Base-by-base conservation (phyloP, 2,329 filamentous ascomycete species). In the Phoma sp. region DNA sequence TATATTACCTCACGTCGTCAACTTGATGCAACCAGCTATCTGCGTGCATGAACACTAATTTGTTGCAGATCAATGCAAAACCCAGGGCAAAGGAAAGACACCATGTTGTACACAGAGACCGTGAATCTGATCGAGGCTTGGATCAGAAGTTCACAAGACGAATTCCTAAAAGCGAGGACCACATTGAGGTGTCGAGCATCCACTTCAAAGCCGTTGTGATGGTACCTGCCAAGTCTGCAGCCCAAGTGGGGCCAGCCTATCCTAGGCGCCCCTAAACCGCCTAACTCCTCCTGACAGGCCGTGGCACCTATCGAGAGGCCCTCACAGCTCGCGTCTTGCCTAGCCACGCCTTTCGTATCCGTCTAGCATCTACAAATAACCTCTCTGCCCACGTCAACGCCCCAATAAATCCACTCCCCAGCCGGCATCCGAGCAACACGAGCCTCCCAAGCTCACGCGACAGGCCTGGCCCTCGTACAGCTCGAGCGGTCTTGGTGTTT, bases 211-310 rank as follows among this genome's bases (percentile, higher is more conserved):
- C n/a, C n/a, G n/a, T n/a, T n/a, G n/a, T n/a, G n/a, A n/a, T n/a
- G n/a, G 38, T 50, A 37, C 47, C 38, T 50, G 47, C 47, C 47
- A 50, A 50, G 47, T 37, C 23, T 50, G 23, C 47, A 42, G 38
- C 17, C 23, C 18, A 17, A 15, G 30, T 28, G 30, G 23, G 17
- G 32, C 18, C 42, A 17, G n/a, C 30, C n/a, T 11, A 29, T 2
- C 29, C 29, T 23, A 42, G 21, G 29, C 37, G 46, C 28, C 45
- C 25, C 34, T 47, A 40, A 47, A 39, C 33, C 21, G 46, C n/a
- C 29, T 20, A 9, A 20, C 14, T 20, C 23, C 46, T 34, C 29
- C 37, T 48, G 37, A 48, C 46, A 36, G 17, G 20, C 25, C 15
- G 21, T n/a, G 36, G 11, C 15, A 20, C 28, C 5, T 15, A 39